Conservation (phyloP, 2,329 filamentous ascomycete genomes). For the Penicillium capsulatum region DNA sequence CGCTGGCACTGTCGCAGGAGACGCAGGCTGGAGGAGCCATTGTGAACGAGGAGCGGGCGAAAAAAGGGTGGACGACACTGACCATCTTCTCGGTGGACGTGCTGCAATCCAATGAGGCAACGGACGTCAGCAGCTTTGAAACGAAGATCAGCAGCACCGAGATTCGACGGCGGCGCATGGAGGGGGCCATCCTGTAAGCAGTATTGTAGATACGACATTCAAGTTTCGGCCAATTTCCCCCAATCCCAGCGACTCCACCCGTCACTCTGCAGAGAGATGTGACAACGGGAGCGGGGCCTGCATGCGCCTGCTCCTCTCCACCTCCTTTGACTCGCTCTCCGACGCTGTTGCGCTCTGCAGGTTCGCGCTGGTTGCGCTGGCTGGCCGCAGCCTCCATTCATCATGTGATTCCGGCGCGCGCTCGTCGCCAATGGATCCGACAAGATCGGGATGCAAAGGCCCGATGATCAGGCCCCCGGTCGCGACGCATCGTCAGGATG, state of each 20-base stretch:
- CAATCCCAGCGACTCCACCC: constrained; percentile 15
- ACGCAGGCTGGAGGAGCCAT: constrained; percentile 77
- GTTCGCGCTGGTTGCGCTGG: constrained; percentile 31
- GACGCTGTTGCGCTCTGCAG: constrained; percentile 22
- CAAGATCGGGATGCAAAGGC: constrained; percentile 10
- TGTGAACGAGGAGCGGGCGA: constrained; percentile 76
- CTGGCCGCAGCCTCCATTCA: constrained; percentile 32
- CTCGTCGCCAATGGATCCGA: constrained; percentile 25
- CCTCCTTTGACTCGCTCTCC: constrained; percentile 23
- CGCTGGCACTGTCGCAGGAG: constrained; percentile 81
- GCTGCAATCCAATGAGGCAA: constrained; percentile 62
- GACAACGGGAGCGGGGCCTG: constrained; percentile 19
- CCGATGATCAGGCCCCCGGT: background rate
- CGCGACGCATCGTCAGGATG: constrained; percentile 22
- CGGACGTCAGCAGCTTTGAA: constrained; percentile 56
- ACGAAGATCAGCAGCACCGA: constrained; percentile 89
- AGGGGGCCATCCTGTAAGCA: constrained; percentile 31
- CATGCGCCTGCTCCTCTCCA: constrained; percentile 14
- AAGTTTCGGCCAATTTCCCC: constrained; percentile 17
- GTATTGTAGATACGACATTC: constrained; percentile 9
- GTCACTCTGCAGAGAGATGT: constrained; percentile 26
- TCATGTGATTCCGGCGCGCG: constrained; percentile 37
- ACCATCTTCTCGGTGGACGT: constrained; percentile 88
- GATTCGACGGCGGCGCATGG: constrained; percentile 57
- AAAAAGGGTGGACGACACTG: constrained; percentile 70